Evolutionary conservation across 1,284 basidiomycete genomes (phyloP).

Genomic region (Ustilago crameri): DNA sequence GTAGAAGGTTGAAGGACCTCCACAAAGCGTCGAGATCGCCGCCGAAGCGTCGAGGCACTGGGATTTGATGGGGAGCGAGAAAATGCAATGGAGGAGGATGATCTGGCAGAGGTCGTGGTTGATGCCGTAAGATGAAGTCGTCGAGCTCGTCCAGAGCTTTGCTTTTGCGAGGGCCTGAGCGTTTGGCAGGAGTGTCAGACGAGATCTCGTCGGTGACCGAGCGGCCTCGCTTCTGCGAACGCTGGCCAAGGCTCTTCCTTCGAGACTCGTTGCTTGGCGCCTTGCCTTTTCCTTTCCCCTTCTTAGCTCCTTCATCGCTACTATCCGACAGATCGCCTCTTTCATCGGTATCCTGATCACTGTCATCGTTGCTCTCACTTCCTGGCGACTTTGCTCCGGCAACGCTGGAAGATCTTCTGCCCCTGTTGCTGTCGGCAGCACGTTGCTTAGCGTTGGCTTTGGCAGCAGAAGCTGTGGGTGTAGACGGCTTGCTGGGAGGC

Average conservation of each 20-base stretch:
- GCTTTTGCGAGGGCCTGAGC: slow-evolving; percentile 31
- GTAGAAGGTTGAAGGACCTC: slow-evolving; percentile 39
- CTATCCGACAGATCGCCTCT: slow-evolving; percentile 6
- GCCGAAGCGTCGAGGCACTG: slow-evolving; percentile 25
- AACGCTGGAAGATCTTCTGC: slow-evolving; percentile 28
- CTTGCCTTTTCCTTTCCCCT: slow-evolving; percentile 13
- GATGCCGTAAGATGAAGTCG: slow-evolving; percentile 33
- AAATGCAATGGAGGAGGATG: slow-evolving; percentile 41
- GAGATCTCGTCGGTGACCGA: slow-evolving; percentile 11
- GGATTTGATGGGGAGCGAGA: slow-evolving; percentile 45
- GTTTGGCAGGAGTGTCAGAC: slow-evolving; percentile 20
- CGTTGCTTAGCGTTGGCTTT: slow-evolving; percentile 10
- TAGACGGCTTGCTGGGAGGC: slow-evolving; percentile 24
- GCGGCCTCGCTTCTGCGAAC: slow-evolving; percentile 15
- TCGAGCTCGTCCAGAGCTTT: slow-evolving; percentile 37
- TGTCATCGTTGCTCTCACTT: slow-evolving; percentile 19
- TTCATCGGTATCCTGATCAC: slow-evolving; percentile 10
- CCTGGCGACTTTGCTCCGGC: slow-evolving; percentile 8
- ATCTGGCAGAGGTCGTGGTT: slow-evolving; percentile 32
- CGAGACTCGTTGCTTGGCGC: not conserved
- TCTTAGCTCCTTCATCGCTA: not conserved
- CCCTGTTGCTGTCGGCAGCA: slow-evolving; percentile 4
- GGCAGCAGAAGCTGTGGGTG: slow-evolving; percentile 12
- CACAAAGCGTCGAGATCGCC: slow-evolving; percentile 30
- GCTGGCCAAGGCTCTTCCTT: slow-evolving; percentile 5